Base-by-base conservation (phyloP, 202 grass and related monocot genomes). In the Alloteropsis angusta region DNA sequence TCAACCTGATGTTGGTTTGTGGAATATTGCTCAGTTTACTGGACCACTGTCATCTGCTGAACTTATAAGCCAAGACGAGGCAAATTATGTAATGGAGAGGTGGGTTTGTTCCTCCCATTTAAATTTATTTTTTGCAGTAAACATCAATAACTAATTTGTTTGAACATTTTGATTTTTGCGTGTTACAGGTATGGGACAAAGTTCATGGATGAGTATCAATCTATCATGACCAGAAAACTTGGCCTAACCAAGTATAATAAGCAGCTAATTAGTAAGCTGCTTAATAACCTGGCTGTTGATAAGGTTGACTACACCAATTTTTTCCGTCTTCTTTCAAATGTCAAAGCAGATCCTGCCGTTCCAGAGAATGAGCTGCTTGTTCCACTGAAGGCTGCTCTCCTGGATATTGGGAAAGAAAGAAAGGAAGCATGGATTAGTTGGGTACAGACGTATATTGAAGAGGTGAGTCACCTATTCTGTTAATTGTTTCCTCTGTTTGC, bases 251-350 rank as follows among this genome's bases (percentile, higher is more conserved):
- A 98, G 74, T 98, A 98, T 64, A 98, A 93, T 68, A 98, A 95
- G 71, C 92, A 98, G 84, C 79, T 95, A 34, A 95, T 98, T 52
- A 90, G 89, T 58, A 92, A 84, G 57, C 87, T 98, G 37, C 87
- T 98, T 34, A 95, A 82, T 47, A 95, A 98, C 79, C 53, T 95
- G 82, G 92, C 92, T 22, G 79, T 95, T 55, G 96, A 98, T 75
- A 98, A 98, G 88, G 96, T 98, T 44, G 96, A 98, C 64, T 98
- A 95, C 60, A 98, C 96, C 46, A 98, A 95, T 57, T 98, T 98
- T 80, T 98, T 98, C 50, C 85, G 96, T 58, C 89, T 93, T 73
- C 85, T 98, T 75, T 95, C 87, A 0, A 98, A 98, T 80, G 85
- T 98, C 19, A 98, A 91, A 70, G 92, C 96, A 0, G 89, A 95